A percentile compares a stretch with the other conserved stretches of the same genome.
phyloP scores from a whole-genome alignment of 1,284 basidiomycete species.

The Marasmius tenuissimus region DNA sequence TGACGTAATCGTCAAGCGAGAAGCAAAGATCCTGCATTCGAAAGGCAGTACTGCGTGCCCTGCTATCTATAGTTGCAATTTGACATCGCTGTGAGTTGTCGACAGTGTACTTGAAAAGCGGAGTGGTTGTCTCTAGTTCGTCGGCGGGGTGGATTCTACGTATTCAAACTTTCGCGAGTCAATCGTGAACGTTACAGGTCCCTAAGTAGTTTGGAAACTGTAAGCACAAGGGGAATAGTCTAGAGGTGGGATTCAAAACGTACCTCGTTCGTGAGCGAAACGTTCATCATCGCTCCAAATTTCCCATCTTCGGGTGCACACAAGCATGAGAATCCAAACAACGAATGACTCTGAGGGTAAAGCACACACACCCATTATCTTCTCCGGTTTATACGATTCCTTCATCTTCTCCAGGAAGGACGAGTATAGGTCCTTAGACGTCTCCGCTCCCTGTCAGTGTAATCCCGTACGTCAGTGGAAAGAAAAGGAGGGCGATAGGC shows the following conservation, averaged over 20 bases:
- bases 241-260: conserved; percentile 15
- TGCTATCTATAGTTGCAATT: no score
- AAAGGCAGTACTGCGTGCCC: no score
- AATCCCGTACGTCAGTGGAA: neutral
- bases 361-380: conserved; percentile 66
- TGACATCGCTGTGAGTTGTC: no score
- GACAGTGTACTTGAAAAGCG: no score
- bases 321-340: neutral
- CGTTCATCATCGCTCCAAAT: conserved; percentile 94
- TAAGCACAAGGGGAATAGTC: conserved; percentile 7
- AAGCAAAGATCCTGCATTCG: no score
- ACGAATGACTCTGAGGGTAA: neutral
- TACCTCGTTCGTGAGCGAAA: conserved; percentile 84
- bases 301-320: conserved; percentile 62
- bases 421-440: conserved; percentile 71
- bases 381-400: conserved; percentile 65
- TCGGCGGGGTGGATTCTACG: conserved; percentile 21
- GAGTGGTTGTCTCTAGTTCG: no score
- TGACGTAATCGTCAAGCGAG: no score
- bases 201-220: conserved; percentile 40
- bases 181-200: conserved; percentile 80
- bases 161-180: conserved; percentile 75
- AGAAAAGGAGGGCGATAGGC: neutral
- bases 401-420: conserved; percentile 71
- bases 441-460: conserved; percentile 53